Conservation (phyloP, 495 filamentous ascomycete genomes). For the Tuber indicum region DNA sequence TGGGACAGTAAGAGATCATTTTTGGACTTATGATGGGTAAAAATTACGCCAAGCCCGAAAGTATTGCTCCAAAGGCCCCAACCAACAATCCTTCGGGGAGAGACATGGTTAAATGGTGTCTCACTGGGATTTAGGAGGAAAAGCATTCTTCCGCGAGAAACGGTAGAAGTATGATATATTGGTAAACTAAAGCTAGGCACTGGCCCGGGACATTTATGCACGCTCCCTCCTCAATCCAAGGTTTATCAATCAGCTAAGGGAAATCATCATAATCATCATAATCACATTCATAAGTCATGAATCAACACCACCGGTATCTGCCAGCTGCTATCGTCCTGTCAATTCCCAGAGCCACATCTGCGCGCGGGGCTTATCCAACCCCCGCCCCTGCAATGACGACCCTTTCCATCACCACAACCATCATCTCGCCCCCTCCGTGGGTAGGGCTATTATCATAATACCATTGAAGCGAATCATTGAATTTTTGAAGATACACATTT, state of each 20-base stretch:
- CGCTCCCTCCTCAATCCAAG: slow-evolving; percentile 1
- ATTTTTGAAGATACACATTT: background rate
- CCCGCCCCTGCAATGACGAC: background rate
- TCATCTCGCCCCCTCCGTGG: background rate
- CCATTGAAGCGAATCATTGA: background rate
- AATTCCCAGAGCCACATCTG: background rate
- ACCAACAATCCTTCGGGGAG: background rate
- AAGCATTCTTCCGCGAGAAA: background rate
- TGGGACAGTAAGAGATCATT: background rate
- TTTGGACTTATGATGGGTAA: background rate
- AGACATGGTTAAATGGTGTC: background rate
- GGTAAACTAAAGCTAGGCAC: background rate
- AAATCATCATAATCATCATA: background rate
- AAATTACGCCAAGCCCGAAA: background rate
- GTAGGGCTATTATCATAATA: background rate
- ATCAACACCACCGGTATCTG: background rate
- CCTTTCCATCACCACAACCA: background rate
- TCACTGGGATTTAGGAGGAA: background rate
- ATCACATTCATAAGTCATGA: background rate
- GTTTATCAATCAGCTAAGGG: background rate
- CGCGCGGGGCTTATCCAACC: background rate
- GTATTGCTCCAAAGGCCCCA: background rate
- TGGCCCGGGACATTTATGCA: background rate
- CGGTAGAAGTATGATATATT: background rate
- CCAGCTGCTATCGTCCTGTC: background rate